Evolutionary conservation across 2,329 filamentous ascomycete genomes (phyloP).

Genomic region (Rhynchosporium graminicola): DNA sequence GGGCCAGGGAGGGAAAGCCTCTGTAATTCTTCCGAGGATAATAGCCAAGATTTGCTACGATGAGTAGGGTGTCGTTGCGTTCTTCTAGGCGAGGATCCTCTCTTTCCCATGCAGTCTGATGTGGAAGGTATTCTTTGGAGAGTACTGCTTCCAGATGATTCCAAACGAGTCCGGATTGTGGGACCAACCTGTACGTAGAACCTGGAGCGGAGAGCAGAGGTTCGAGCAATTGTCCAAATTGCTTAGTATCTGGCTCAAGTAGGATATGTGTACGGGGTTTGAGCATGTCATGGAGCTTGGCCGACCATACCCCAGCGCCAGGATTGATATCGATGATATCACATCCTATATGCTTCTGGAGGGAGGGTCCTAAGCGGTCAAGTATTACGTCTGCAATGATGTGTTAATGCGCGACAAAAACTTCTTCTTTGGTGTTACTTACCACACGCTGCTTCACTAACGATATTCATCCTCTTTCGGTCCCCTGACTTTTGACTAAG

Average conservation of each 20-base stretch:
- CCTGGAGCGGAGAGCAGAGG: conserved; percentile 54
- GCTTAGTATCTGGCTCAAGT: conserved; percentile 66
- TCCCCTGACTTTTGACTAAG: conserved; percentile 33
- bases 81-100: conserved; percentile 44
- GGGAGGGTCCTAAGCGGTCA: conserved; percentile 65
- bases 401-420: conserved; percentile 16
- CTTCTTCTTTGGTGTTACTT: conserved; percentile 8
- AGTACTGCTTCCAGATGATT: conserved; percentile 58
- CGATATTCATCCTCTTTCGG: conserved; percentile 53
- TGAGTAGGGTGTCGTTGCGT: conserved; percentile 72
- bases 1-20: conserved; percentile 56
- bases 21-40: conserved; percentile 52
- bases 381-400: conserved; percentile 45
- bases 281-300: conserved; percentile 71
- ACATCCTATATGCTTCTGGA: conserved; percentile 72
- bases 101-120: conserved; percentile 49
- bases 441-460: conserved; percentile 52
- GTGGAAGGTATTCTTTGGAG: conserved; percentile 50
- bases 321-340: conserved; percentile 89
- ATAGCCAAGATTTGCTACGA: conserved; percentile 66
- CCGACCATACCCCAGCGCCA: conserved; percentile 76
- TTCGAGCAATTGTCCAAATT: conserved; percentile 63
- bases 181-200: conserved; percentile 51
- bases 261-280: conserved; percentile 81
- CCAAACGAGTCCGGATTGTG: conserved; percentile 61